Evolutionary conservation across 495 filamentous ascomycete species (phyloP).

Genomic region (Penicillium silybi): DNA sequence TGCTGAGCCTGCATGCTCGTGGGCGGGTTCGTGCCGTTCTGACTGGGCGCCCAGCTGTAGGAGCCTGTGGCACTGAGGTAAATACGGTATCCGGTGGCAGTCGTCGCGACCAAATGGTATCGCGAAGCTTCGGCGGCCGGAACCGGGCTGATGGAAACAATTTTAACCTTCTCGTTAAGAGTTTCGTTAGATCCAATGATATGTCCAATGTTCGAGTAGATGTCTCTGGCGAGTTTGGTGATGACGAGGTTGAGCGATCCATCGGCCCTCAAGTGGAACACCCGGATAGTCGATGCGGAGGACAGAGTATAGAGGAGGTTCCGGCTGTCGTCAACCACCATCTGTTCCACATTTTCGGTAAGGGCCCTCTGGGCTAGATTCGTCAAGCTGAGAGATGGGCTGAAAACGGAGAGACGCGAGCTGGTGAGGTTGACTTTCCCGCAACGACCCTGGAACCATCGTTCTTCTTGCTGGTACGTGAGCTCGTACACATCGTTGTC

Average conservation of each 20-base stretch:
- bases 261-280: slow-evolving; percentile 69
- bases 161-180: slow-evolving; percentile 60
- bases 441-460: slow-evolving; percentile 85
- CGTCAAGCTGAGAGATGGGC: slow-evolving; percentile 54
- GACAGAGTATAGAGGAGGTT: slow-evolving; percentile 89
- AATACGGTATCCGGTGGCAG: slow-evolving; percentile 83
- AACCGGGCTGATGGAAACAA: slow-evolving; percentile 83
- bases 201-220: slow-evolving; percentile 69
- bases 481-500: slow-evolving; percentile 90
- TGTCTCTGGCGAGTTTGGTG: slow-evolving; percentile 49
- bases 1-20: slow-evolving; percentile 97
- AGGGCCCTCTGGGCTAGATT: slow-evolving; percentile 32
- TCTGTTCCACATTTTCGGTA: slow-evolving; percentile 62
- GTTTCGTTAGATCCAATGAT: slow-evolving; percentile 67
- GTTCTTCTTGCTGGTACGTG: slow-evolving; percentile 92
- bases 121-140: slow-evolving; percentile 74
- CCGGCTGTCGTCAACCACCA: slow-evolving; percentile 84
- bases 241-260: slow-evolving; percentile 52
- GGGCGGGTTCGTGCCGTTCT: slow-evolving; percentile 58
- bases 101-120: slow-evolving; percentile 85
- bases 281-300: slow-evolving; percentile 74
- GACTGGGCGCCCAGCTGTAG: slow-evolving; percentile 58
- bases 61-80: slow-evolving; percentile 87
- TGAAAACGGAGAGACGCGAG: slow-evolving; percentile 66
- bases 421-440: slow-evolving; percentile 81